Conservation (phyloP, 192 early-diverging fungal species). For the Coemansia sp. region DNA sequence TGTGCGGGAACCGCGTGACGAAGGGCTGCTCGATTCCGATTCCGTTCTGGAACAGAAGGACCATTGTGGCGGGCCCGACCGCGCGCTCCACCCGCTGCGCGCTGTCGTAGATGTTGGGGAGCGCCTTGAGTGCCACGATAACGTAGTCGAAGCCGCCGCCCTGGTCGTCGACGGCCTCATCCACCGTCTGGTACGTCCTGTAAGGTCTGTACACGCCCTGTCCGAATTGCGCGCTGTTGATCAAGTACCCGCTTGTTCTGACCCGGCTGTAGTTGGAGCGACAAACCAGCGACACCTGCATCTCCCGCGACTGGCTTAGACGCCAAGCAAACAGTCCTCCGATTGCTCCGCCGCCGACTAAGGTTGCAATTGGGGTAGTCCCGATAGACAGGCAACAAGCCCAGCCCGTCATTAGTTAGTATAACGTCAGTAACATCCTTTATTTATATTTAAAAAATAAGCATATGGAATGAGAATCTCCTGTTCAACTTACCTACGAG, state of each 20-base stretch:
- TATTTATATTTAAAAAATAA: too few relatives aligned
- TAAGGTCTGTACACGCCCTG: constrained; percentile 23
- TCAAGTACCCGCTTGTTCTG: constrained; percentile 21
- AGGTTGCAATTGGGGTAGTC: too few relatives aligned
- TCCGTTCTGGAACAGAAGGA: constrained; percentile 47
- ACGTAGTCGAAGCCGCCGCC: constrained; percentile 47
- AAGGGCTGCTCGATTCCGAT: constrained; percentile 47
- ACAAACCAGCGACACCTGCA: constrained; percentile 40
- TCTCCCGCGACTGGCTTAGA: constrained; percentile 29
- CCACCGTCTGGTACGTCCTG: constrained; percentile 26
- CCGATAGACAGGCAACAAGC: too few relatives aligned
- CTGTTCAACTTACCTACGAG: constrained; percentile 34
- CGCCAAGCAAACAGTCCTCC: constrained; percentile 50
- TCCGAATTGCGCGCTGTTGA: constrained; percentile 44
- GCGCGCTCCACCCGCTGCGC: constrained; percentile 25
- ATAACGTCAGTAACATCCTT: too few relatives aligned
- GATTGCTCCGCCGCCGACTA: constrained; percentile 53
- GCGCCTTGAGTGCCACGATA: constrained; percentile 48
- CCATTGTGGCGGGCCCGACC: constrained; percentile 25
- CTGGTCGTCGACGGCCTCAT: constrained; percentile 23
- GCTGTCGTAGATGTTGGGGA: constrained; percentile 52
- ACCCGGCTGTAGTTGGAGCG: constrained; percentile 47
- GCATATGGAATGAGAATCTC: too few relatives aligned
- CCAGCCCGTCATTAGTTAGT: too few relatives aligned
- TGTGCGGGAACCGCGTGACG: constrained; percentile 21